Percentiles rank a stretch among this genome's conserved stretches.
Conservation (phyloP, 179 eudicot genomes). For the Beta corolliflora region DNA sequence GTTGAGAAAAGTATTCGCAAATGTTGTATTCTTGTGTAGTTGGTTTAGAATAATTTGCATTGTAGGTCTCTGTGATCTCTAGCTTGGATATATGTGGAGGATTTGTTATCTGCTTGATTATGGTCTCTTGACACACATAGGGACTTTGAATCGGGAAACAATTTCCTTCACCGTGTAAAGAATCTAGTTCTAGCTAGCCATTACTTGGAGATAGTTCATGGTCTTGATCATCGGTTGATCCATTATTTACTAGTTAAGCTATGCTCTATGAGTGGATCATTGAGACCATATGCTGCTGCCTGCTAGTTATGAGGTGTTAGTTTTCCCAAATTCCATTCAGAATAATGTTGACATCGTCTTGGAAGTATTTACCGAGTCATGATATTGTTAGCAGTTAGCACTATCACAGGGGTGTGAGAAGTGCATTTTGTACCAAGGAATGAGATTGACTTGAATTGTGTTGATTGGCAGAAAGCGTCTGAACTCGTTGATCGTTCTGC, state of each 20-base stretch:
- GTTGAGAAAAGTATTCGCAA: not conserved
- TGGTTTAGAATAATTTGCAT: not conserved
- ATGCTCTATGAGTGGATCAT: not conserved
- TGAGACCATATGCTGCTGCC: not conserved
- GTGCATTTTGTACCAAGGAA: not conserved
- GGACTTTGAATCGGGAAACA: not conserved
- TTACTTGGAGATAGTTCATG: not conserved
- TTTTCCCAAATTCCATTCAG: not conserved
- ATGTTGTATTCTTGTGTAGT: not conserved
- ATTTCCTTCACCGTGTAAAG: not conserved
- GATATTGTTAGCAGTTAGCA: not conserved
- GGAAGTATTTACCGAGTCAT: slow-evolving; percentile 3
- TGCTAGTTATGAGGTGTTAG: not conserved
- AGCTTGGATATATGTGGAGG: not conserved
- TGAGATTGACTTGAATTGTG: slow-evolving; percentile 10
- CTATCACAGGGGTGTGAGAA: not conserved
- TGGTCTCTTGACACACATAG: not conserved
- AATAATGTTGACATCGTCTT: not conserved
- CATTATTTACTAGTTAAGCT: not conserved
- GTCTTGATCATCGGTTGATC: not conserved
- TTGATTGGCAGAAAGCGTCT: slow-evolving; percentile 64
- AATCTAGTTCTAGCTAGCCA: not conserved
- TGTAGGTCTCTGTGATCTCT: not conserved
- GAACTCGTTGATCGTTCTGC: slow-evolving; percentile 53
- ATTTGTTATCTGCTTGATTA: not conserved